Evolutionary conservation across 257 asterid species (phyloP), one percentile per base, ranked within the genome.

Genomic region (Scutellaria galericulata): DNA sequence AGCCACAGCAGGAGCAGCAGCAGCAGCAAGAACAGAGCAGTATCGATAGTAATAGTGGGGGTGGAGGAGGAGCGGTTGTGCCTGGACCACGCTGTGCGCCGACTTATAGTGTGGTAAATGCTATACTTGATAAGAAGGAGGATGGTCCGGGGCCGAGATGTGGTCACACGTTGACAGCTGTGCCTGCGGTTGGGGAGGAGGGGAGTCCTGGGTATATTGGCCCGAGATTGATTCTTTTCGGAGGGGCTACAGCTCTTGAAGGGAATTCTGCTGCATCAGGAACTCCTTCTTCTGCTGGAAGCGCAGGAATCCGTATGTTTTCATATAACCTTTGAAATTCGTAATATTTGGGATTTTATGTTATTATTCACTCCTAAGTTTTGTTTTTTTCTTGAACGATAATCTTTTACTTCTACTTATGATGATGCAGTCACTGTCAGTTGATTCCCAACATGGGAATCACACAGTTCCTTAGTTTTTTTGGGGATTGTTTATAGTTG

Each of bases 61-160:
- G 74, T 7, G 73, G 52, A 1, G 76, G 77, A 5, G 83, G 76
- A 20, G 86, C 84, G 74, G 85, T 79, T 71, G 84, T 76, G 79
- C 72, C 81, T 6, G 98, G 98, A 35, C 93, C 97, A 22, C 85
- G 97, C 40, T 92, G 96, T 78, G 99, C 99, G 51, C 99, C 99
- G 11, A 81, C 79, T 5, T 92, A 92, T 52, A 77, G 86, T 45
- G 93, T 79, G 65, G 96, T 92, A 78, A 88, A 84, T 71, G 90
- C 95, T 59, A 75, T 90, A 70, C 56, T 92, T 31, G 99, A 95
- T 77, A 87, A 91, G 88, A 85, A 88, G 77, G 98, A 95, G 75
- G 98, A 95, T 73, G 99, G 97, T 10, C 96, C 99, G 0, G 99
- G 99, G 7, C 95, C 99, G 44, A 73, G 99, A 77, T 95, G 99